A percentile compares a stretch with the other conserved stretches of the same genome.
phyloP scores from a whole-genome alignment of 768 basidiomycete genomes.

The Xerocomus potaroensis region DNA sequence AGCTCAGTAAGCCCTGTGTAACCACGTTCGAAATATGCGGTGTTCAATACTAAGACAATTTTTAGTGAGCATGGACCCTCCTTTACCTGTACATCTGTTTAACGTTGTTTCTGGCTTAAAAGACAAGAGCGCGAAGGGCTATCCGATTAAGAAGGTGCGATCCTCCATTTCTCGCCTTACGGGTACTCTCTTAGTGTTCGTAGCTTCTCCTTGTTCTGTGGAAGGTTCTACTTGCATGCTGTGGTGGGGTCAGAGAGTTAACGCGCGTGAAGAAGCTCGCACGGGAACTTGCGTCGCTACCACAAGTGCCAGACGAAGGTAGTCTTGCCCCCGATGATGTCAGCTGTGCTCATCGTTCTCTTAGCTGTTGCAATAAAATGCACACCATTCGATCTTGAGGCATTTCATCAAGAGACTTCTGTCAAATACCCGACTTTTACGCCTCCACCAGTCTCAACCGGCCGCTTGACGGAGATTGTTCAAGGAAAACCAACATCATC shows the following conservation, averaged over 20 bases:
- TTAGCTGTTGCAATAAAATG: constrained; percentile 75
- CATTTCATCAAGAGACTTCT: constrained; percentile 85
- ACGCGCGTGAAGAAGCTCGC: constrained; percentile 78
- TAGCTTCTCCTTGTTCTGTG: constrained; percentile 91
- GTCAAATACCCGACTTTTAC: constrained; percentile 96
- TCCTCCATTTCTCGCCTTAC: not conserved
- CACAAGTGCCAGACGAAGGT: constrained; percentile 46
- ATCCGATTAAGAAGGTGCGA: constrained; percentile 92
- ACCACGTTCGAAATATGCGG: not conserved
- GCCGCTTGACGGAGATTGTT: constrained; percentile 25
- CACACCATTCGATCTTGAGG: constrained; percentile 84
- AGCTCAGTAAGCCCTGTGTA: constrained; percentile 69
- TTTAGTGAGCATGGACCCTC: constrained; percentile 92
- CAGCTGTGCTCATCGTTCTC: constrained; percentile 5
- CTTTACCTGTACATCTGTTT: constrained; percentile 89
- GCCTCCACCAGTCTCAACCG: constrained; percentile 46
- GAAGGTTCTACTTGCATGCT: constrained; percentile 90
- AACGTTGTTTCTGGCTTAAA: constrained; percentile 84
- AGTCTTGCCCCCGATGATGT: constrained; percentile 1
- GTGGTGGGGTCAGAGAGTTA: constrained; percentile 89
- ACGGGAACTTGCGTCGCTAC: constrained; percentile 79
- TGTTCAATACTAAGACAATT: constrained; percentile 5
- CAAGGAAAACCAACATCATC: constrained; percentile 28
- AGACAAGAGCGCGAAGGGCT: constrained; percentile 92
- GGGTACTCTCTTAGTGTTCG: constrained; percentile 5